Base-by-base conservation (phyloP, 352 stramenopile species). In the Peronosclerospora sorghi region DNA sequence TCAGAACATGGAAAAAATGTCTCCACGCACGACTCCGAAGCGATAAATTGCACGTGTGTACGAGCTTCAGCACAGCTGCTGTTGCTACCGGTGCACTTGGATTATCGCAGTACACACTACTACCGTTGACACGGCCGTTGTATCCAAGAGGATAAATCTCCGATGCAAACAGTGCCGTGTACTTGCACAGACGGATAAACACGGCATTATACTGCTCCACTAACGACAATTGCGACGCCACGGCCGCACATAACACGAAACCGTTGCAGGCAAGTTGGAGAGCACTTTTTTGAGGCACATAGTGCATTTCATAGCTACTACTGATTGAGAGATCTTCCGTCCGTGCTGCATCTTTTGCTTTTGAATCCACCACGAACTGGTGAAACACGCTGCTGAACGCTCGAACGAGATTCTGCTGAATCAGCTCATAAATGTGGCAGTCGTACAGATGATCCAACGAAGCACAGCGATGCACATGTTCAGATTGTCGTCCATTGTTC, bases 241-340 rank as follows among this genome's bases (percentile, higher is more conserved):
- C 67, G 12, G 69, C 63, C n/a, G 74, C 66, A 29, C 65, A 79
- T 8, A 85, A 21, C 14, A 89, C 72, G 14, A 89, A 72, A 2
- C 73, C 77, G 32, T 89, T 89, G 62, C 73, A 83, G 6, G 73
- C 77, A 21, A 89, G 54, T 32, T 86, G 72, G 1, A 89, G 61
- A 28, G 79, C 78, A 18, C 57, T 78, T 47, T 84, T 83, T 45
- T 81, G 69, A 1, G 76, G 76, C 8, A 84, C 45, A 42, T 89
- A 86, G 43, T 69, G 51, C 51, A 68, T 54, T 23, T 65, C 54
- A 42, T 68, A 64, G 17, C 19, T 50, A 9, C 45, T 58, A 8
- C 51, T 30, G 0, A 54, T 38, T 9, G 51, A 56, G 8, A 60
- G 44, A 42, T 63, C 57, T 12, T 51, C 35, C 6, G 32, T 53